phyloP scores from a whole-genome alignment of 2,329 filamentous ascomycete genomes.

The Alternaria angustiovoidea region DNA sequence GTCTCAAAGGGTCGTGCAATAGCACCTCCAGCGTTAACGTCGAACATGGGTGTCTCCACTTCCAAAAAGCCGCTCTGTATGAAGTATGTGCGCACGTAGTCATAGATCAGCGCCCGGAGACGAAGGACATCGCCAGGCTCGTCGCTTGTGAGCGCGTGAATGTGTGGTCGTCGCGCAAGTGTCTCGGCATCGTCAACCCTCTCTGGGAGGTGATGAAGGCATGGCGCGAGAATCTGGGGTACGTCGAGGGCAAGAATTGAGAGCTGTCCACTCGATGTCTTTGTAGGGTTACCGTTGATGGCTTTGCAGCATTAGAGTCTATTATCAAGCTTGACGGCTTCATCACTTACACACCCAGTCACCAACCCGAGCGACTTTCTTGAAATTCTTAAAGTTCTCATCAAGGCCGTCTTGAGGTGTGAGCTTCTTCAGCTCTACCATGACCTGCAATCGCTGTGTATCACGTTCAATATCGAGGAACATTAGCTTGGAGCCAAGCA shows the following conservation, averaged over 20 bases:
- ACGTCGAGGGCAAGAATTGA: slow-evolving; percentile 74
- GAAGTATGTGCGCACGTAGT: slow-evolving; percentile 77
- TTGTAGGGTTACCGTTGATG: slow-evolving; percentile 73
- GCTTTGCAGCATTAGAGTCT: slow-evolving; percentile 52
- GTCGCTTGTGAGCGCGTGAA: slow-evolving; percentile 83
- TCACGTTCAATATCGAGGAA: slow-evolving; percentile 85
- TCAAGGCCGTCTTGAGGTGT: slow-evolving; percentile 46
- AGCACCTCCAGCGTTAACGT: slow-evolving; percentile 84
- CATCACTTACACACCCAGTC: slow-evolving; percentile 78
- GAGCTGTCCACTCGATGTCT: slow-evolving; percentile 76
- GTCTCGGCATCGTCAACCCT: slow-evolving; percentile 75
- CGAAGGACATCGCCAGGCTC: slow-evolving; percentile 73
- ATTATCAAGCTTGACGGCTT: slow-evolving; percentile 5
- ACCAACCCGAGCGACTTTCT: slow-evolving; percentile 75
- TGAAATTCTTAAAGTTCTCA: slow-evolving; percentile 66
- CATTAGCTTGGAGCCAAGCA: slow-evolving; percentile 77
- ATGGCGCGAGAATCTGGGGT: slow-evolving; percentile 77
- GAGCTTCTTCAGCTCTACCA: slow-evolving; percentile 71
- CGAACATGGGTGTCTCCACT: slow-evolving; percentile 89
- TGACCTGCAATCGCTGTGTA: slow-evolving; percentile 75
- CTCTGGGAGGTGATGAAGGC: slow-evolving; percentile 79
- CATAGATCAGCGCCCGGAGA: slow-evolving; percentile 77
- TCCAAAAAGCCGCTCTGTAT: slow-evolving; percentile 78
- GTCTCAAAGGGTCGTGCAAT: slow-evolving; percentile 87
- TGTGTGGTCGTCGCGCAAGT: slow-evolving; percentile 78